Percentiles rank a stretch among this genome's conserved stretches.
phyloP scores from a whole-genome alignment of 495 filamentous ascomycete genomes.

The Venustampulla echinocandica region DNA sequence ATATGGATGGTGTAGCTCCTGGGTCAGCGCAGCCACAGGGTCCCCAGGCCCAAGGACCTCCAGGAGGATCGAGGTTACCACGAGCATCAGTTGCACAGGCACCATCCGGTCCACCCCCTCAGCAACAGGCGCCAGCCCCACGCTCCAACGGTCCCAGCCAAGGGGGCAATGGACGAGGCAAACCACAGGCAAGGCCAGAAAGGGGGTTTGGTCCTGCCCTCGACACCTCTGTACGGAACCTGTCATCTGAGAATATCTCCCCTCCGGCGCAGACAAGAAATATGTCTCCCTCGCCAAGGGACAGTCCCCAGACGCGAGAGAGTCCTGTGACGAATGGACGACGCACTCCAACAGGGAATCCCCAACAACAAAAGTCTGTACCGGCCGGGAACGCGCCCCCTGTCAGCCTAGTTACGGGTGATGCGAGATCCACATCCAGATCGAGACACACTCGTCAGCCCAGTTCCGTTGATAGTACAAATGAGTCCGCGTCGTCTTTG shows the following conservation, averaged over 20 bases:
- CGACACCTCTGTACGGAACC: conserved; percentile 32
- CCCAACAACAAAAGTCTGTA: conserved; percentile 20
- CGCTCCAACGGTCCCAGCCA: conserved; percentile 39
- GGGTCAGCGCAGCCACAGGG: conserved; percentile 23
- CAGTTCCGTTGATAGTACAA: conserved; percentile 42
- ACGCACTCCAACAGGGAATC: conserved; percentile 47
- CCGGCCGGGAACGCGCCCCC: conserved; percentile 26
- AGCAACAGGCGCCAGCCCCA: conserved; percentile 76
- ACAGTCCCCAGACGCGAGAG: conserved; percentile 14
- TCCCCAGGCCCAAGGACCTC: conserved; percentile 33
- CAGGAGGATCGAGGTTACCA: conserved; percentile 50
- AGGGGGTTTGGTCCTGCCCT: conserved; percentile 41
- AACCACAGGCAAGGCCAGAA: conserved; percentile 24
- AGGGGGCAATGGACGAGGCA: conserved; percentile 13
- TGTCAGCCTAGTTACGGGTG: conserved; percentile 9
- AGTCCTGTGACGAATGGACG: conserved; percentile 44
- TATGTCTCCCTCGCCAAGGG: conserved; percentile 15
- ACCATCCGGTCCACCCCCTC: conserved; percentile 76
- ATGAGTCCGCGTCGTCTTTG: conserved; percentile 29
- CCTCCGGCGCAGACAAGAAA: conserved; percentile 9
- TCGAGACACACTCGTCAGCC: conserved; percentile 32
- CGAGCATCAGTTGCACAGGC: conserved; percentile 61
- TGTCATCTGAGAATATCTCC: conserved; percentile 13
- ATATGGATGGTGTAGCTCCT: conserved; percentile 21
- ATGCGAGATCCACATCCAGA: conserved; percentile 17